A percentile compares a stretch with the other conserved stretches of the same genome.
Evolutionary conservation across 2,329 filamentous ascomycete species (phyloP).

Genomic region (Nemania diffusa): DNA sequence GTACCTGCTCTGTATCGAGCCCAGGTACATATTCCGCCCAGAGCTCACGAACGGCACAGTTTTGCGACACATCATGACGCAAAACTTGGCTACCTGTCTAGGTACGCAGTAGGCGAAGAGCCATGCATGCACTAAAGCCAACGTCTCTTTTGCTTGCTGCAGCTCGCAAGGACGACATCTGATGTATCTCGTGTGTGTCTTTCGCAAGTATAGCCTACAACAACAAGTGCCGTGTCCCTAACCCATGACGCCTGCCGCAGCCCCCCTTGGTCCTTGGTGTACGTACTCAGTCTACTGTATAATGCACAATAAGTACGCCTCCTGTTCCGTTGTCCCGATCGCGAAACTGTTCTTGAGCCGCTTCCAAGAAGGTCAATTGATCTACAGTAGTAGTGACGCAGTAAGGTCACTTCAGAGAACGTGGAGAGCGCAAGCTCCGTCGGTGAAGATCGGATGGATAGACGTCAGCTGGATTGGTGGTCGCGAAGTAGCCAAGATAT

Average conservation of each 20-base stretch:
- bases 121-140: not conserved
- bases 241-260: constrained; percentile 7
- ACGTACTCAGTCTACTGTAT: not conserved
- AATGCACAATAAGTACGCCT: not conserved
- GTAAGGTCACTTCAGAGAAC: constrained; percentile 12
- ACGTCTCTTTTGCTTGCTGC: not conserved
- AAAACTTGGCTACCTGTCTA: not conserved
- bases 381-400: constrained; percentile 20
- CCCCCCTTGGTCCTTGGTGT: too few relatives aligned
- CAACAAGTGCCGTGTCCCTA: constrained; percentile 3
- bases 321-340: constrained; percentile 5
- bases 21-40: not conserved
- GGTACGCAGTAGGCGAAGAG: not conserved
- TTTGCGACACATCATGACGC: constrained; percentile 1
- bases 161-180: not conserved
- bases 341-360: constrained; percentile 4
- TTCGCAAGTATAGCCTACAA: not conserved
- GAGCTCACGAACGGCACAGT: not conserved
- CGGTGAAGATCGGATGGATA: not conserved
- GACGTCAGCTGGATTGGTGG: constrained; percentile 12
- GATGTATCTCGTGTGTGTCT: not conserved
- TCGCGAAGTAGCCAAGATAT: not conserved
- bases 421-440: constrained; percentile 13
- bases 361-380: constrained; percentile 6
- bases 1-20: too few relatives aligned